Evolutionary conservation across 768 basidiomycete species (phyloP).

Genomic region (Pisolithus tinctorius): DNA sequence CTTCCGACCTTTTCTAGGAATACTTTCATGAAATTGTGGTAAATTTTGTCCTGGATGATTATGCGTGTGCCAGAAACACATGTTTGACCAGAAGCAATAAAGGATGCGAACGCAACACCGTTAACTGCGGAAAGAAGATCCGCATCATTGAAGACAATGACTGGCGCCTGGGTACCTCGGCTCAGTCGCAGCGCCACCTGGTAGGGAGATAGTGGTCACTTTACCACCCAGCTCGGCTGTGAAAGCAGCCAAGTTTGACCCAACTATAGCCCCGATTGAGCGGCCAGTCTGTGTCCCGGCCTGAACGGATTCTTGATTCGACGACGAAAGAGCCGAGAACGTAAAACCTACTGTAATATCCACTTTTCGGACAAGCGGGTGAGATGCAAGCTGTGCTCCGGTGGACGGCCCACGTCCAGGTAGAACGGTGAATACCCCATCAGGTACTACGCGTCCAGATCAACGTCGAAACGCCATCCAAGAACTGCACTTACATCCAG

Average conservation of each 20-base stretch:
- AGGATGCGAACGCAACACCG: conserved; percentile 77
- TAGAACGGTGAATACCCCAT: conserved; percentile 65
- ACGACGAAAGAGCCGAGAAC: not conserved
- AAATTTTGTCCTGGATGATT: conserved; percentile 63
- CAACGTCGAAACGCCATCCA: not conserved
- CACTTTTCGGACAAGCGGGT: conserved; percentile 69
- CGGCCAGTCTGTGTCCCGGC: conserved; percentile 76
- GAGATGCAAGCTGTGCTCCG: conserved; percentile 57
- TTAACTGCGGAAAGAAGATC: conserved; percentile 71
- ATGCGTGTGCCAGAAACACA: conserved; percentile 90
- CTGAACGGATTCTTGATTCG: conserved; percentile 27
- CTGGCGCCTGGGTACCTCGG: conserved; percentile 52
- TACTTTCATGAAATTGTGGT: conserved; percentile 55
- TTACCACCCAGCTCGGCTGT: conserved; percentile 88
- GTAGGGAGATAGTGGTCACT: conserved; percentile 28
- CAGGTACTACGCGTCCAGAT: conserved; percentile 49
- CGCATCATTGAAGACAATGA: conserved; percentile 74
- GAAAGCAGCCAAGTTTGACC: conserved; percentile 63
- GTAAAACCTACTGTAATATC: conserved; percentile 64
- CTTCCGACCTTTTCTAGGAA: conserved; percentile 58
- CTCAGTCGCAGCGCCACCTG: not conserved
- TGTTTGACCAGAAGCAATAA: conserved; percentile 84
- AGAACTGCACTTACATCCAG: conserved; percentile 47
- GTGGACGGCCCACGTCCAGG: conserved; percentile 64
- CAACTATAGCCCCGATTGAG: conserved; percentile 65